phyloP scores from a whole-genome alignment of 169 alveolate genomes.

The Babesia bovis region DNA sequence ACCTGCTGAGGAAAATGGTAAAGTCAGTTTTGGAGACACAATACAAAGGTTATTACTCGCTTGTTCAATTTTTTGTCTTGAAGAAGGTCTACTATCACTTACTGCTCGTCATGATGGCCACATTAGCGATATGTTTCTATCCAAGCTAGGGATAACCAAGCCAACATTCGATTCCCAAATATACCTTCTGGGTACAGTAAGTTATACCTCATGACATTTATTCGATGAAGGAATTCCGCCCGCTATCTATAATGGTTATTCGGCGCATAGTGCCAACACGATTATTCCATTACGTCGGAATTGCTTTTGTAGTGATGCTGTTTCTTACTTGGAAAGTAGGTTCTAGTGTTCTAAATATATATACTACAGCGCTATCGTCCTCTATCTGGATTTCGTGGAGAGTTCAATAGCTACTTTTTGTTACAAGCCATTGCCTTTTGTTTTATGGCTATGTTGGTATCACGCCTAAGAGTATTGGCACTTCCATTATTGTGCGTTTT shows the following conservation, averaged over 20 bases:
- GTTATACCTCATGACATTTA: not conserved
- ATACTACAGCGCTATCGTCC: not conserved
- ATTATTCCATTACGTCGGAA: constrained; percentile 9
- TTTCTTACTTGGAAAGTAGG: not conserved
- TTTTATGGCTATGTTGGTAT: constrained; percentile 9
- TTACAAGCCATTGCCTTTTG: constrained; percentile 8
- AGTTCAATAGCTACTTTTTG: constrained; percentile 5
- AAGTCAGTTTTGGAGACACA: not conserved
- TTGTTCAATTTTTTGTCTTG: not conserved
- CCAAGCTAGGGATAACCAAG: constrained; percentile 24
- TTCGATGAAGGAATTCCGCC: constrained; percentile 26
- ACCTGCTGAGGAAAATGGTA: not conserved
- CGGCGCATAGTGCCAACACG: constrained; percentile 2
- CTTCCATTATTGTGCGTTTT: constrained; percentile 45
- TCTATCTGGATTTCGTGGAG: not conserved
- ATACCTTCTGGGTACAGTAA: constrained; percentile 46
- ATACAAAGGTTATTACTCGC: constrained; percentile 16
- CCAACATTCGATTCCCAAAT: constrained; percentile 47
- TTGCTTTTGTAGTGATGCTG: not conserved
- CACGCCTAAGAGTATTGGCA: constrained; percentile 49
- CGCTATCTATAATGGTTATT: not conserved
- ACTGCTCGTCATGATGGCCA: constrained; percentile 40
- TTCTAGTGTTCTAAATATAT: not conserved
- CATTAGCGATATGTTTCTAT: constrained; percentile 27
- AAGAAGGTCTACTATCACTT: not conserved